Evolutionary conservation across 2,329 filamentous ascomycete genomes (phyloP).

Genomic region (Penicillium sp.): DNA sequence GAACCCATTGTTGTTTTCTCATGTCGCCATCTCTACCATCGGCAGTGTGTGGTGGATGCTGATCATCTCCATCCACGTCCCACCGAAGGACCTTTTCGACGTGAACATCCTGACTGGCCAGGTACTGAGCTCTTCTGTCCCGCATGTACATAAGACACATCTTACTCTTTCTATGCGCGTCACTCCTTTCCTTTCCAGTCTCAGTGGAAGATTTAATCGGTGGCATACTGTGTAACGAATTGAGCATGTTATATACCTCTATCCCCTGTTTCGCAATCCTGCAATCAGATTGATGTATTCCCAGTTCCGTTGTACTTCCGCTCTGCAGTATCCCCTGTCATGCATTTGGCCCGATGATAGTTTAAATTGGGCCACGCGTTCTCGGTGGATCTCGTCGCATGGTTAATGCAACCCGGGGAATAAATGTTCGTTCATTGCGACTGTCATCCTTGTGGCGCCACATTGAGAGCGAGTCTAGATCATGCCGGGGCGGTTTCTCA

Average conservation of each 20-base stretch:
- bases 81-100: slow-evolving; percentile 15
- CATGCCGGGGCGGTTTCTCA: neutral
- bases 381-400: no score
- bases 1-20: slow-evolving; percentile 43
- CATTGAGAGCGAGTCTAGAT: slow-evolving; percentile 11
- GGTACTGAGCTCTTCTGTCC: slow-evolving; percentile 32
- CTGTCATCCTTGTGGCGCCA: slow-evolving; percentile 8
- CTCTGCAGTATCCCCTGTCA: slow-evolving; percentile 1
- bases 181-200: neutral
- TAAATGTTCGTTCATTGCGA: no score
- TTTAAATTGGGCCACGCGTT: neutral
- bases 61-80: slow-evolving; percentile 9
- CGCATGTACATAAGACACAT: slow-evolving; percentile 35
- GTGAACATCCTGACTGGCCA: slow-evolving; percentile 23
- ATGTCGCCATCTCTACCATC: slow-evolving; percentile 47
- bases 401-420: no score
- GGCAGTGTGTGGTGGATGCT: slow-evolving; percentile 38
- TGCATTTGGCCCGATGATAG: slow-evolving; percentile 11
- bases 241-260: neutral
- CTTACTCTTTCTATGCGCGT: no score
- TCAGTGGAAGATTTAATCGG: neutral
- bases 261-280: no score
- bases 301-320: no score
- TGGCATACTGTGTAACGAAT: neutral
- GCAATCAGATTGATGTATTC: no score